Conservation (phyloP, 2,329 filamentous ascomycete species). For the Rhynchosporium graminicola region DNA sequence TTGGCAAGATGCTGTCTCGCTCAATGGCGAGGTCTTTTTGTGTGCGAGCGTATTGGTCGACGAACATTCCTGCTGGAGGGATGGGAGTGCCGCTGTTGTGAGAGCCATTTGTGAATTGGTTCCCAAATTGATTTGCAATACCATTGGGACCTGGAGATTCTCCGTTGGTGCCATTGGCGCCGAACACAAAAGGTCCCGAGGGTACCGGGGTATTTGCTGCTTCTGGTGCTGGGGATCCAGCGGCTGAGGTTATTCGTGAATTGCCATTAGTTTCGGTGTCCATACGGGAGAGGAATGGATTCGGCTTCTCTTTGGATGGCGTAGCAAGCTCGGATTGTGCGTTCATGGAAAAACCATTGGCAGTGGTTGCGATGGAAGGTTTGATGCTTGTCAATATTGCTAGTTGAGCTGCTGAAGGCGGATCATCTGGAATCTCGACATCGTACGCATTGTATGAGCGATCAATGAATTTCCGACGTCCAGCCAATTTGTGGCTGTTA, state of each 20-base stretch:
- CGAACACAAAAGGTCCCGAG: conserved; percentile 55
- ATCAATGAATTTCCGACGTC: conserved; percentile 78
- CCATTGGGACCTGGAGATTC: conserved; percentile 38
- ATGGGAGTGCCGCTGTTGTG: conserved; percentile 53
- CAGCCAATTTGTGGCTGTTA: conserved; percentile 74
- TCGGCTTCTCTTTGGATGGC: conserved; percentile 62
- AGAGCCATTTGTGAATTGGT: conserved; percentile 45
- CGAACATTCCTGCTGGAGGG: conserved; percentile 40
- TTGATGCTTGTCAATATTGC: conserved; percentile 62
- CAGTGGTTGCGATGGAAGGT: conserved; percentile 53
- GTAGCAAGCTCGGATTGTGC: conserved; percentile 54
- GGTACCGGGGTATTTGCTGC: conserved; percentile 67
- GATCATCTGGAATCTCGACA: conserved; percentile 82
- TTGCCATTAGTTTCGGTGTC: conserved; percentile 64
- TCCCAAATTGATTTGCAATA: conserved; percentile 34
- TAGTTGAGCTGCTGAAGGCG: conserved; percentile 79
- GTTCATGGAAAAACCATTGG: conserved; percentile 42
- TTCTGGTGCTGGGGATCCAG: conserved; percentile 85
- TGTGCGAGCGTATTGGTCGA: conserved; percentile 46
- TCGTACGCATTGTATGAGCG: conserved; percentile 95
- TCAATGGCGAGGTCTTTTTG: conserved; percentile 57
- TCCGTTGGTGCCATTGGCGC: conserved; percentile 41
- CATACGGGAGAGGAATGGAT: conserved; percentile 67
- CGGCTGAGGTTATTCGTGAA: conserved; percentile 75
- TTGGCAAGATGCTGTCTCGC: conserved; percentile 77